These are phyloP conservation scores for Coemansia sp. DNA, from an alignment of 192 early-diverging fungal genomes.

Conservation along the genomic window DNA sequence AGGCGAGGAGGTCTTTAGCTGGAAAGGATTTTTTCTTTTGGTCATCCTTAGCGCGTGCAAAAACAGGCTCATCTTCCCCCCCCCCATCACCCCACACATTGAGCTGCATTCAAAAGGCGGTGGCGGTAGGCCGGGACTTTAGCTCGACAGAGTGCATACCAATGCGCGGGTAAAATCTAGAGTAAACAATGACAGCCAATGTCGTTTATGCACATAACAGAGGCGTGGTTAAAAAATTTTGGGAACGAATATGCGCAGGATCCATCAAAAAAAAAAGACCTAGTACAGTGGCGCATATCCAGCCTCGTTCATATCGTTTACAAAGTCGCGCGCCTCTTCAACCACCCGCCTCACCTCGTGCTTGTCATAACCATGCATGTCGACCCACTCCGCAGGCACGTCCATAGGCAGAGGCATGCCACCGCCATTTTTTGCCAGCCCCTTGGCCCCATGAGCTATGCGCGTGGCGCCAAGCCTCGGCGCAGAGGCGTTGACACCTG, in stretches of 20 bases:
- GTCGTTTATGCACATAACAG: conserved; percentile 14
- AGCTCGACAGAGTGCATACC: neutral
- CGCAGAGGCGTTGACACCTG: conserved; percentile 22
- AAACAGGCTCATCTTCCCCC: neutral
- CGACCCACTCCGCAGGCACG: conserved; percentile 34
- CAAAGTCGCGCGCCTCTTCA: conserved; percentile 38
- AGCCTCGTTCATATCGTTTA: conserved; percentile 41
- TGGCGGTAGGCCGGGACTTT: conserved; percentile 4
- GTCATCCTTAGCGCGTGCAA: neutral
- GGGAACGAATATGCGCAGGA: neutral
- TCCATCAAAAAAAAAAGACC: neutral
- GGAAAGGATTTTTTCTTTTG: neutral
- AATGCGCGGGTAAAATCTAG: neutral
- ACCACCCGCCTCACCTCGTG: conserved; percentile 28
- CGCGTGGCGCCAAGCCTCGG: conserved; percentile 1
- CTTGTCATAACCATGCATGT: conserved; percentile 31
- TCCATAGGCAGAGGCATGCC: conserved; percentile 40
- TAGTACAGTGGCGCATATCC: conserved; percentile 44
- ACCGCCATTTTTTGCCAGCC: neutral
- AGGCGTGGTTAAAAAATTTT: neutral
- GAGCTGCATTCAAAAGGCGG: neutral
- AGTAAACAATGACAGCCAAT: conserved; percentile 12
- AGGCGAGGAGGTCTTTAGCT: neutral
- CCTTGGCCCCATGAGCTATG: neutral
- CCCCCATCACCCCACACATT: conserved; percentile 1